These are phyloP conservation scores for Candolleomyces eurysporus DNA, from an alignment of 768 basidiomycete genomes.

Conservation along the genomic window DNA sequence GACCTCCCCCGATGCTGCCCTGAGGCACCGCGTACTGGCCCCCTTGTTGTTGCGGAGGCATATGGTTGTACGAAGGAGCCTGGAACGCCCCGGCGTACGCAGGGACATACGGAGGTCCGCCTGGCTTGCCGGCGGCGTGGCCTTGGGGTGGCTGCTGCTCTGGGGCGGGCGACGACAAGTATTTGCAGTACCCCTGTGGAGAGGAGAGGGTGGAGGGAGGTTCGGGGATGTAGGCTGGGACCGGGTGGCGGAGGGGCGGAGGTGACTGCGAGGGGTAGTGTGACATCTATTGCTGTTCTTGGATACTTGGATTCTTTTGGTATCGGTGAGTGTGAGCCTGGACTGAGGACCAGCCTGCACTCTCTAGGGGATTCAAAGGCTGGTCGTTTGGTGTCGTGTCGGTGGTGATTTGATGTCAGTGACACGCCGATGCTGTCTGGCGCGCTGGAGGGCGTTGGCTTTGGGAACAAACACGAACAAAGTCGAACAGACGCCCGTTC, in stretches of 20 bases:
- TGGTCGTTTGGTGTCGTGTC: no score
- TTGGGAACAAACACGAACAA: no score
- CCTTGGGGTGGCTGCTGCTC: constrained; percentile 18
- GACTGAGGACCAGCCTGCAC: no score
- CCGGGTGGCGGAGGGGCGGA: constrained; percentile 83
- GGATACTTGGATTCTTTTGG: no score
- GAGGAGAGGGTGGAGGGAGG: constrained; percentile 75
- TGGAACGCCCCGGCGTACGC: constrained; percentile 51
- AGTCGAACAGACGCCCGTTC: no score
- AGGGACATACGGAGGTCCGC: constrained; percentile 34
- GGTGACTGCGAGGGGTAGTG: constrained; percentile 53
- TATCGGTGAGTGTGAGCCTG: no score
- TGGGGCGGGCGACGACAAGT: constrained; percentile 57
- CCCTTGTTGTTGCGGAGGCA: constrained; percentile 27
- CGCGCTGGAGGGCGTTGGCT: no score
- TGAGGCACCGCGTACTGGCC: constrained; percentile 11
- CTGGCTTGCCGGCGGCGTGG: constrained; percentile 18
- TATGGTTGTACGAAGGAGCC: constrained; percentile 40
- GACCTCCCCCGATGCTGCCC: constrained; percentile 24
- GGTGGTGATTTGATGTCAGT: no score
- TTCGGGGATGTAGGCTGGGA: constrained; percentile 82
- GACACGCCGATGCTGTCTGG: no score
- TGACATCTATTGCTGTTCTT: no score
- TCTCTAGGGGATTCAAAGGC: no score
- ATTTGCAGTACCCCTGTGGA: constrained; percentile 68